Base-by-base conservation (phyloP, 371 early-diverging fungal genomes). In the Mucor velutinosus region DNA sequence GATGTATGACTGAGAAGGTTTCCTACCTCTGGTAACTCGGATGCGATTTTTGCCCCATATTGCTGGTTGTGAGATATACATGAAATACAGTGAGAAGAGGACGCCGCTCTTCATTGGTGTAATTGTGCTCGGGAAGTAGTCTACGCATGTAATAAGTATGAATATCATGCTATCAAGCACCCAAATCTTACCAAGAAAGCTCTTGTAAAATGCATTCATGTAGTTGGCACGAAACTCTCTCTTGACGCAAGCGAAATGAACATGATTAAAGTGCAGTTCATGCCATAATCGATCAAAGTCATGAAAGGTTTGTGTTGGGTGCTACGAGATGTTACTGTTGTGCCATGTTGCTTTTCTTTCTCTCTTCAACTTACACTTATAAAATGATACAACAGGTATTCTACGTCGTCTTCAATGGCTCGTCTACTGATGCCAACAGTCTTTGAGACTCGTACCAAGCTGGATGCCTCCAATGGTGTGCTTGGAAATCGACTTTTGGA, bases 181-280 rank as follows among this genome's bases (percentile, higher is more conserved):
- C 0, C 37, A 35, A 35, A 8, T 37, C 14, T 25, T 64, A 69
- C 69, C 60, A 14, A 70, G 35, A 17, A 70, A 62, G 32, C 62
- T 57, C 4, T 43, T 14, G 33, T 61, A 71, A 19, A 74, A 65
- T 0, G 65, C 57, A 27, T 49, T 43, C 71, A 74, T 65, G 37
- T 61, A 71, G 11, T 57, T 58, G 14, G 11, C 41, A 4, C 71
- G 53, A 19, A 33, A 58, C 7, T 53, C 58, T 62, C 58, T 64
- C 29, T 67, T 35, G 1, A 74, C 21, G 41, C 75, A 74, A 4
- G 60, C 68, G 62, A 67, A 74, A 49, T 74, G 75, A 49, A 74
- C 57, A 37, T 56, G 58, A n/a, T 37, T 32, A 33, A 74, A 74
- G 14, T 65, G 62, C 30, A 74, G 60, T 32, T 67, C 60, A 45